Evolutionary conservation across 2,329 filamentous ascomycete species (phyloP), one percentile per base, ranked within the genome.

Genomic region (Cladosporium sp.): DNA sequence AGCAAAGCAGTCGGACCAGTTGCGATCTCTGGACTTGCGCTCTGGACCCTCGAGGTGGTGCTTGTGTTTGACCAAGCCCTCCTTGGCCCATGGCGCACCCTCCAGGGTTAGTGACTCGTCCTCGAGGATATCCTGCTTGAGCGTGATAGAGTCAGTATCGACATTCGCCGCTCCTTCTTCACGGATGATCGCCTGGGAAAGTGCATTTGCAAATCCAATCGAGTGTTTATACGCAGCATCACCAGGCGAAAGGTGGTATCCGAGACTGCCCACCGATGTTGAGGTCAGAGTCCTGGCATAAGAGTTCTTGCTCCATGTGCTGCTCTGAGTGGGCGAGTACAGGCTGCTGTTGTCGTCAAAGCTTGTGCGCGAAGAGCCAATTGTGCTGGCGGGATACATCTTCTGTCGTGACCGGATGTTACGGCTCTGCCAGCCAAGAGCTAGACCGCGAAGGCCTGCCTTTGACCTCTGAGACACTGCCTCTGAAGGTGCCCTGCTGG

Each of bases 51-150:
- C 94, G 3, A 98, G 85, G 74, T 98, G 94, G 76, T 97, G 94
- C 79, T 98, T 98, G 81, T 99, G 94, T 71, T 94, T 94, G 23
- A 98, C 83, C 71, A 96, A 92, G 68, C 95, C 95, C 79, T 99
- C 95, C 79, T 99, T 99, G 30, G 96, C 90, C 95, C 95, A 99
- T 0, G 95, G 95, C n/a, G 95, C 92, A 26, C 95, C 95, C 13
- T 91, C 88, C 46, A 99, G 87, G 74, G 96, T 93, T 14, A 99
- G 85, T 0, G 90, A 92, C 74, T 99, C 95, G 73, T 98, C 95
- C 73, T 97, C 94, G 0, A 98, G 86, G 11, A 97, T 81, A 25
- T 72, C 73, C 23, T 67, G 70, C 16, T 70, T 68, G 49, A 75
- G 65, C 11, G 72, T 73, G 34, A 75, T 71, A 1, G 70, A 71